Conservation (phyloP, 768 basidiomycete genomes). For the Lactarius psammicola region DNA sequence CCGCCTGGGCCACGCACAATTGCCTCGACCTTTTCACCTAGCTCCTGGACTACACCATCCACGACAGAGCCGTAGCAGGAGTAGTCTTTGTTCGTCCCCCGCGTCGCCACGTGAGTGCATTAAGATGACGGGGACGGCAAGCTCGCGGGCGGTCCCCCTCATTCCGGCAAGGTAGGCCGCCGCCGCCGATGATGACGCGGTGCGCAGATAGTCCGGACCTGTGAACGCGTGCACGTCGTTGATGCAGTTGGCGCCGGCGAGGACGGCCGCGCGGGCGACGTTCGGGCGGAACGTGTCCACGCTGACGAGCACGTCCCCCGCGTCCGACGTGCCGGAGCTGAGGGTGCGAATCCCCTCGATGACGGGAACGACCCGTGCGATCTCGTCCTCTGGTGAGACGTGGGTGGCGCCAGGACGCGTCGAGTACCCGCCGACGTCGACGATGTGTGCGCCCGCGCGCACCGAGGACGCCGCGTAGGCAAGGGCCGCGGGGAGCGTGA, state of each 20-base stretch:
- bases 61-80: constrained; percentile 49
- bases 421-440: constrained; percentile 94
- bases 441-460: constrained; percentile 61
- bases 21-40: constrained; percentile 62
- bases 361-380: constrained; percentile 66
- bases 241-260: constrained; percentile 86
- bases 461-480: constrained; percentile 51
- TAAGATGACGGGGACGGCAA: constrained; percentile 76
- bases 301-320: constrained; percentile 55
- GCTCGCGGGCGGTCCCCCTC: constrained; percentile 60
- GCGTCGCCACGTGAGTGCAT: constrained; percentile 96
- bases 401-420: constrained; percentile 79
- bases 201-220: constrained; percentile 52
- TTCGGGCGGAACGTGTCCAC: constrained; percentile 86
- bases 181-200: constrained; percentile 35
- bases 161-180: constrained; percentile 52
- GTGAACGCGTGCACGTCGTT: constrained; percentile 89
- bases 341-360: constrained; percentile 55
- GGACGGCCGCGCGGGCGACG: constrained; percentile 72
- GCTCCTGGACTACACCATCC: constrained; percentile 65
- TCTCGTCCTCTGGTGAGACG: constrained; percentile 69
- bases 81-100: constrained; percentile 68
- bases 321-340: constrained; percentile 13
- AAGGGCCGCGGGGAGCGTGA: constrained; percentile 53
- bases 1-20: constrained; percentile 69